Evolutionary conservation across 202 grass and related monocot genomes (phyloP).

Genomic region (Schoenoplectus triqueter): DNA sequence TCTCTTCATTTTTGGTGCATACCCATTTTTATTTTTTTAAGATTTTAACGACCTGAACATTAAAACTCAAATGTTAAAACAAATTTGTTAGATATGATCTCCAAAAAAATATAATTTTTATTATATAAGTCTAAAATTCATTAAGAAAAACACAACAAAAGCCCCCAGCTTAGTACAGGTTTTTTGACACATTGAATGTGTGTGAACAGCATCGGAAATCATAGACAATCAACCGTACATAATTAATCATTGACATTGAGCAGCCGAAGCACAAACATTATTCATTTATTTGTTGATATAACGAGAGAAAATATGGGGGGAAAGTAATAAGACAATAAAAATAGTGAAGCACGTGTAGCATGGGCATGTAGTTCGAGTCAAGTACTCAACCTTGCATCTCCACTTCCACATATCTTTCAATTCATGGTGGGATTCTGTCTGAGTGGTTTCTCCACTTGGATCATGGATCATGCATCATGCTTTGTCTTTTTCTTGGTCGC

Average conservation of each 20-base stretch:
- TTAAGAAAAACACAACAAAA: neutral
- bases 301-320: neutral
- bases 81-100: neutral
- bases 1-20: neutral
- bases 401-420: neutral
- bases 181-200: neutral
- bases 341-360: neutral
- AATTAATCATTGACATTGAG: too few species aligned
- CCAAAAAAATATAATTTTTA: neutral
- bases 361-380: neutral
- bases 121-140: neutral
- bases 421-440: neutral
- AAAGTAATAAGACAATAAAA: neutral
- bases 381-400: neutral
- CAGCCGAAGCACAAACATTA: too few species aligned
- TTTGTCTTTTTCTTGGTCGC: neutral
- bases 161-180: neutral
- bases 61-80: neutral
- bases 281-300: neutral
- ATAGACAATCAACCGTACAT: neutral
- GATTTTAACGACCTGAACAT: neutral
- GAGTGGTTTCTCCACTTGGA: neutral
- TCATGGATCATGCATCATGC: neutral
- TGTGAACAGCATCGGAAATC: neutral
- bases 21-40: neutral